A percentile compares a stretch with the other conserved stretches of the same genome.
Conservation (phyloP, 768 basidiomycete species). For the Mycena vulgaris region DNA sequence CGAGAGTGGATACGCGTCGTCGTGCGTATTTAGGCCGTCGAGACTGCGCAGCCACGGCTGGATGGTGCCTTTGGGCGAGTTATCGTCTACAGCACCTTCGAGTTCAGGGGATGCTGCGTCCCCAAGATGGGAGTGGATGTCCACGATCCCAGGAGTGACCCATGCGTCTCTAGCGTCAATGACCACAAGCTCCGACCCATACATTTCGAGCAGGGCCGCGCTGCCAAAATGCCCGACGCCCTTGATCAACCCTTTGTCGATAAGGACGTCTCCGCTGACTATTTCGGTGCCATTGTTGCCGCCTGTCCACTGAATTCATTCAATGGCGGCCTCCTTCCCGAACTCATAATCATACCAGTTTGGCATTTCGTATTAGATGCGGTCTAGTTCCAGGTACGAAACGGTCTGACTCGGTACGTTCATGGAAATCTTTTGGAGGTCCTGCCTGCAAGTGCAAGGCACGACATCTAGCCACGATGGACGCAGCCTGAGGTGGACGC, state of each 20-base stretch:
- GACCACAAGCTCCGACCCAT: slow-evolving; percentile 59
- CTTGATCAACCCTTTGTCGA: slow-evolving; percentile 80
- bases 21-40: slow-evolving; percentile 88
- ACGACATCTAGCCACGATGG: slow-evolving; percentile 53
- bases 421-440: slow-evolving; percentile 61
- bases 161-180: slow-evolving; percentile 79
- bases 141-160: slow-evolving; percentile 85
- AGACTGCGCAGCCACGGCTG: slow-evolving; percentile 79
- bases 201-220: slow-evolving; percentile 42
- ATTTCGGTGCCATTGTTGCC: slow-evolving; percentile 76
- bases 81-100: slow-evolving; percentile 67
- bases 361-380: slow-evolving; percentile 80
- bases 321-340: neutral
- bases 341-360: slow-evolving; percentile 54
- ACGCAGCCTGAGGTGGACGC: neutral
- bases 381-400: slow-evolving; percentile 76
- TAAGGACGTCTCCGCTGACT: slow-evolving; percentile 73
- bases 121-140: slow-evolving; percentile 80
- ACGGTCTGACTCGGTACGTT: slow-evolving; percentile 73
- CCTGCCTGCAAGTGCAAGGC: slow-evolving; percentile 58
- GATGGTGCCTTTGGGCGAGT: slow-evolving; percentile 64
- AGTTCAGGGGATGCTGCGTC: slow-evolving; percentile 66
- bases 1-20: slow-evolving; percentile 78
- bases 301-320: slow-evolving; percentile 75
- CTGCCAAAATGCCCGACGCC: slow-evolving; percentile 65